Evolutionary conservation across 768 basidiomycete genomes (phyloP).

Genomic region (Tubosaeta sp.): DNA sequence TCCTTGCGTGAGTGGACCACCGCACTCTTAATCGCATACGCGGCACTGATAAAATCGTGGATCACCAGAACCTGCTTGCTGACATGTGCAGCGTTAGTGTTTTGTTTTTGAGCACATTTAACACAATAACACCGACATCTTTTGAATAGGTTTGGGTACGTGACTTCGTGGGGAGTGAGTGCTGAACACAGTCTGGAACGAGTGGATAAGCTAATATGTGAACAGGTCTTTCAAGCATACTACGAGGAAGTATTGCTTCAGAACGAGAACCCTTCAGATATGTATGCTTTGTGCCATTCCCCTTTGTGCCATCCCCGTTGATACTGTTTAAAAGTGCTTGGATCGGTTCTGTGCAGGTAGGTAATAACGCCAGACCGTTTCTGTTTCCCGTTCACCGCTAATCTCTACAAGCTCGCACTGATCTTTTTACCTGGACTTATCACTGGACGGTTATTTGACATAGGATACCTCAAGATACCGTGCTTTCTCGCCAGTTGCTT

Average conservation of each 20-base stretch:
- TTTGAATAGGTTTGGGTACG: slow-evolving; percentile 53
- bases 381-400: not conserved
- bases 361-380: slow-evolving; percentile 1
- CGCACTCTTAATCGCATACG: not conserved
- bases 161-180: slow-evolving; percentile 70
- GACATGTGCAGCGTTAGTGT: slow-evolving; percentile 39
- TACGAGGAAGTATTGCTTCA: slow-evolving; percentile 54
- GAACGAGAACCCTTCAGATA: slow-evolving; percentile 53
- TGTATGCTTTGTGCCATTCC: slow-evolving; percentile 37
- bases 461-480: slow-evolving; percentile 59
- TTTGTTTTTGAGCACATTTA: not conserved
- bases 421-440: slow-evolving; percentile 60
- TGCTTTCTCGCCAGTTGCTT: slow-evolving; percentile 44
- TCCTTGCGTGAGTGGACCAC: slow-evolving; percentile 16
- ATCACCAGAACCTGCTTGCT: slow-evolving; percentile 18
- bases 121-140: not conserved
- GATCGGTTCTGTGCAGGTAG: slow-evolving; percentile 75
- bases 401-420: slow-evolving; percentile 53
- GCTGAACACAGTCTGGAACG: slow-evolving; percentile 17
- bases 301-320: not conserved
- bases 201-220: not conserved
- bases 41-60: not conserved
- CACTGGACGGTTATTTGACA: slow-evolving; percentile 67
- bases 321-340: slow-evolving; percentile 53
- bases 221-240: slow-evolving; percentile 68